A percentile compares a stretch with the other conserved stretches of the same genome.
phyloP scores from a whole-genome alignment of 129 eudicot species.

The Solidago caesia region DNA sequence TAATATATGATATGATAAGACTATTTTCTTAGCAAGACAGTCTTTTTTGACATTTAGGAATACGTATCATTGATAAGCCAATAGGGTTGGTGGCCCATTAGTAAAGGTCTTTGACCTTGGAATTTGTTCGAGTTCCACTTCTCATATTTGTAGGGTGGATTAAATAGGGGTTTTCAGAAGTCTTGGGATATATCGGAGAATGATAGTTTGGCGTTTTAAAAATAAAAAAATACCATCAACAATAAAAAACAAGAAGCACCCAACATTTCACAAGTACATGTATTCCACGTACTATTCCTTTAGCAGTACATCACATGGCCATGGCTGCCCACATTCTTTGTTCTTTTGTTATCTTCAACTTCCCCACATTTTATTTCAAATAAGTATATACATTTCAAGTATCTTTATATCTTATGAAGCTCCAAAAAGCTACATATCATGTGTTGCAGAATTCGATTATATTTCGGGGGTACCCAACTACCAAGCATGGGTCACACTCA shows the following conservation, averaged over 20 bases:
- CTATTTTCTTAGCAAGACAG: too few species aligned
- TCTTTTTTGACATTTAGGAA: too few species aligned
- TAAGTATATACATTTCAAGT: background rate
- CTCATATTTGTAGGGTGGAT: too few species aligned
- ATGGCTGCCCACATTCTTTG: slow-evolving; percentile 22
- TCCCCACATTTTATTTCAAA: slow-evolving; percentile 13
- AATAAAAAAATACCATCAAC: background rate
- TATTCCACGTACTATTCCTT: slow-evolving; percentile 8
- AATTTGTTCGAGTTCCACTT: too few species aligned
- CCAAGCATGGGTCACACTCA: slow-evolving; percentile 19
- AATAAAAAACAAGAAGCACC: background rate
- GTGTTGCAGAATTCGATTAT: background rate
- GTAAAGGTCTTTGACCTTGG: too few species aligned
- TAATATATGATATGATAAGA: too few species aligned
- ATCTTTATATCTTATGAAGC: background rate
- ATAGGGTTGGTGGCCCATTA: too few species aligned
- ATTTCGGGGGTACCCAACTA: slow-evolving; percentile 7
- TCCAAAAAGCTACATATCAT: background rate
- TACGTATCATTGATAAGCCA: background rate
- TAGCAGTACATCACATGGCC: slow-evolving; percentile 14
- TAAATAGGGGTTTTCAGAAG: too few species aligned
- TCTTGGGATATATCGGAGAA: too few species aligned
- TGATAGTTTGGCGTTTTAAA: too few species aligned
- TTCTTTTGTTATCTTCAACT: slow-evolving; percentile 14
- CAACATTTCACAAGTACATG: slow-evolving; percentile 22